phyloP scores from a whole-genome alignment of 371 early-diverging fungal species.

The Basidiobolus heterosporus region DNA sequence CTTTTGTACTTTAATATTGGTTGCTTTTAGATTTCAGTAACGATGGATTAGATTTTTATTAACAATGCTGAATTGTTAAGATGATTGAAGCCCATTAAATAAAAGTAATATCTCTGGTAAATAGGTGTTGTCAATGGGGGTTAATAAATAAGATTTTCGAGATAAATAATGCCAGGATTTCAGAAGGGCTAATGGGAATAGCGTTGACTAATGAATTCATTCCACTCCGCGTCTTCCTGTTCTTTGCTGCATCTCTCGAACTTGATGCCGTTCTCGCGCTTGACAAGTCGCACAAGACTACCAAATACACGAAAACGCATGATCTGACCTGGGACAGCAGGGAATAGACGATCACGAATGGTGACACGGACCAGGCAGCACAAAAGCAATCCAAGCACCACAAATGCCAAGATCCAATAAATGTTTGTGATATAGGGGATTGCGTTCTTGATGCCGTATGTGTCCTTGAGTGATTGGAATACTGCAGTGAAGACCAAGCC shows the following conservation, averaged over 20 bases:
- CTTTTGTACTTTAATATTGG: too few relatives aligned
- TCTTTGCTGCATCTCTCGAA: slow-evolving; percentile 6
- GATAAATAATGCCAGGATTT: too few relatives aligned
- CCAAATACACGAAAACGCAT: slow-evolving; percentile 11
- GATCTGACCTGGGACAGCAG: slow-evolving; percentile 11
- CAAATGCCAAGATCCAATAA: slow-evolving; percentile 13
- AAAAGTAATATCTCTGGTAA: too few relatives aligned
- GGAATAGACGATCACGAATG: slow-evolving; percentile 14
- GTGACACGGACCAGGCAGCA: slow-evolving; percentile 11
- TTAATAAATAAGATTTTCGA: too few relatives aligned
- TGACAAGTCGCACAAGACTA: slow-evolving; percentile 6
- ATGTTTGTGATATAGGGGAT: slow-evolving; percentile 12
- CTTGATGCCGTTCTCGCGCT: slow-evolving; percentile 1
- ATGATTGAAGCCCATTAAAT: too few relatives aligned
- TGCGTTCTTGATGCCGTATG: slow-evolving; percentile 14
- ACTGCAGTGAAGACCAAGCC: slow-evolving; percentile 40
- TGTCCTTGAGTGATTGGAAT: slow-evolving; percentile 21
- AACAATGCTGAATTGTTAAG: too few relatives aligned
- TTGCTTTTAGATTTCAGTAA: too few relatives aligned
- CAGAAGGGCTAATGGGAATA: too few relatives aligned
- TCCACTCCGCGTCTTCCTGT: slow-evolving; percentile 14
- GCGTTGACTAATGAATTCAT: neutral
- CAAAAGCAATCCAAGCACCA: slow-evolving; percentile 10
- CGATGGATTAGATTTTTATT: too few relatives aligned
- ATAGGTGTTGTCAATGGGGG: too few relatives aligned